phyloP scores from a whole-genome alignment of 2,329 filamentous ascomycete genomes.

The Pseudogymnoascus sp. region DNA sequence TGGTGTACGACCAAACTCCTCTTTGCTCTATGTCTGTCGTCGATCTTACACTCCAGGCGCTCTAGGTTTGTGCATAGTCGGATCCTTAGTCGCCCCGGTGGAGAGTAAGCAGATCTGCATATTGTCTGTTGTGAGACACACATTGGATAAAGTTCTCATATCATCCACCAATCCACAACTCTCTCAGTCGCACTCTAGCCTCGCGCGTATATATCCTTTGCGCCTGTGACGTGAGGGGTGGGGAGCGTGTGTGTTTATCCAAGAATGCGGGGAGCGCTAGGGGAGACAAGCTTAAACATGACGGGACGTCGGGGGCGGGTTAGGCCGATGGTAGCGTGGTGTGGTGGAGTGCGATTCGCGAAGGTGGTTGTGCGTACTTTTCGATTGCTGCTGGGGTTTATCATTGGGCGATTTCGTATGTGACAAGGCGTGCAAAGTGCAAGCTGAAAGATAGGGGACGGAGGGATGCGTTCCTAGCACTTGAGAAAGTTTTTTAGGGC shows the following conservation, averaged over 20 bases:
- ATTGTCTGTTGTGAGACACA: neutral
- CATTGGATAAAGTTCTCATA: neutral
- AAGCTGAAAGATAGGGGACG: neutral
- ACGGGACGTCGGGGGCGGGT: neutral
- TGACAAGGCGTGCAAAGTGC: neutral
- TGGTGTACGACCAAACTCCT: neutral
- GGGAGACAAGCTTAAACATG: neutral
- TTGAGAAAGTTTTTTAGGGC: neutral
- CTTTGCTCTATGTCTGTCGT: neutral
- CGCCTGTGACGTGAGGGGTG: neutral
- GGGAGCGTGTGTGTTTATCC: neutral
- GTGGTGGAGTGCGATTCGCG: neutral
- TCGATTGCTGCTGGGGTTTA: neutral
- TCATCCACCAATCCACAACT: neutral
- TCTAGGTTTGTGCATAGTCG: neutral
- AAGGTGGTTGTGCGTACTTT: neutral
- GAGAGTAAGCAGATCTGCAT: neutral
- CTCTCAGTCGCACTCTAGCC: neutral
- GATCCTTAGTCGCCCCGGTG: neutral
- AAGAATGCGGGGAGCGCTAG: neutral
- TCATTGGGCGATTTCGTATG: neutral
- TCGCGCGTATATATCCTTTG: neutral
- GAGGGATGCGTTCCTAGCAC: neutral
- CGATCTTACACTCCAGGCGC: neutral
- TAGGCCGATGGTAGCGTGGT: neutral